phyloP scores from a whole-genome alignment of 345 rosid genomes.

The Eucalyptus guilfoylei region DNA sequence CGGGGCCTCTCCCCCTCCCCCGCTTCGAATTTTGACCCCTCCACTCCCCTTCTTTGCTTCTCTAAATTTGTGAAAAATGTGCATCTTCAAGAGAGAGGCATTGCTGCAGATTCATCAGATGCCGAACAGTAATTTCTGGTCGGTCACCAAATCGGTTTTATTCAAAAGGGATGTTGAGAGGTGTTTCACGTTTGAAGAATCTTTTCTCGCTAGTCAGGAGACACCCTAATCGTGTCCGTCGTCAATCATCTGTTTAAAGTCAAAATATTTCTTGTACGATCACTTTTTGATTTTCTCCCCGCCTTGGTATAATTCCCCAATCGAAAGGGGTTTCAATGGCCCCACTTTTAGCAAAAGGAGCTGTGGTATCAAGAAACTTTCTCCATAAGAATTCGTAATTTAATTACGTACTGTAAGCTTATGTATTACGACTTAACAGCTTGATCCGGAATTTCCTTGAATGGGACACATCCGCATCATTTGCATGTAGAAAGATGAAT shows the following conservation, averaged over 20 bases:
- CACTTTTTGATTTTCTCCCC: background rate
- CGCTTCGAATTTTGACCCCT: background rate
- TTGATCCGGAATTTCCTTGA: background rate
- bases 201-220: background rate
- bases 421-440: rapidly evolving
- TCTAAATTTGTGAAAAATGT: background rate
- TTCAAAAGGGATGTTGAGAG: background rate
- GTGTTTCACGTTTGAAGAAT: background rate
- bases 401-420: rapidly evolving
- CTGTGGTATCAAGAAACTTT: too few relatives aligned
- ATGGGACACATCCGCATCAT: background rate
- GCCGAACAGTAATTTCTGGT: background rate
- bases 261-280: background rate
- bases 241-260: background rate
- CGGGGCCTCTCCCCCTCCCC: background rate
- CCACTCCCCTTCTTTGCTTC: background rate
- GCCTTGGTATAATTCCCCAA: background rate
- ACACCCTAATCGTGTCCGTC: background rate
- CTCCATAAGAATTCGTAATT: background rate
- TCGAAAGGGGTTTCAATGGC: background rate
- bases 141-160: background rate
- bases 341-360: background rate
- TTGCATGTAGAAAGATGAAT: background rate
- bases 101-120: background rate
- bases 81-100: background rate